Conservation (phyloP, 306 rosid species). For the Trifolium subterraneum region DNA sequence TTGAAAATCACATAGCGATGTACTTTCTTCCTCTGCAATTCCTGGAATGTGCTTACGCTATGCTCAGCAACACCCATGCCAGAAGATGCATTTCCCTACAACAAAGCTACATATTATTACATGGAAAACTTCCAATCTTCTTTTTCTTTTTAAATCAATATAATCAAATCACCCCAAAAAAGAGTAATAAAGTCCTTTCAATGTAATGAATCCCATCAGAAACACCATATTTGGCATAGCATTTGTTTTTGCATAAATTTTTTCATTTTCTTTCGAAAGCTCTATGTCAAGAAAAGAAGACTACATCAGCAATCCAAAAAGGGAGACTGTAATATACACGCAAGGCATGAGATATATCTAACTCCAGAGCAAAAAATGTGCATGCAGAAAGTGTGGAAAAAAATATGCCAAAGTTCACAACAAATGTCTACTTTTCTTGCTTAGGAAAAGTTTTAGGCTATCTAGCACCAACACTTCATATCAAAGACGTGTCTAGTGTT, state of each 20-base stretch:
- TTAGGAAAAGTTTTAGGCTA: not conserved
- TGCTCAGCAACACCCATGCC: constrained; percentile 84
- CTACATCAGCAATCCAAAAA: not conserved
- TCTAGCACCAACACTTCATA: not conserved
- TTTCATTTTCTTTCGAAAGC: not conserved
- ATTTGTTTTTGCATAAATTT: not conserved
- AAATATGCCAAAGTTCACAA: not conserved
- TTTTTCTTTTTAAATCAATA: not conserved
- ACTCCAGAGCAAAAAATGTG: constrained; percentile 10
- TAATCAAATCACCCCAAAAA: not conserved
- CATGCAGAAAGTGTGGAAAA: constrained; percentile 1
- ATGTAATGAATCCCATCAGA: constrained; percentile 14
- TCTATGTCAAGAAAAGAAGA: not conserved
- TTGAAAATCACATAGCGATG: constrained; percentile 78
- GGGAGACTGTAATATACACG: not conserved
- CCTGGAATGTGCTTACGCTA: constrained; percentile 63
- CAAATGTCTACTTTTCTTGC: not conserved
- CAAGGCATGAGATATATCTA: not conserved
- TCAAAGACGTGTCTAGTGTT: not conserved
- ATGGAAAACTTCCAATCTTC: not conserved
- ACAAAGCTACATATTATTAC: constrained; percentile 33
- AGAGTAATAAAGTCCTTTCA: not conserved
- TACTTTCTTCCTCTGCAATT: constrained; percentile 82
- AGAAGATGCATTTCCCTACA: constrained; percentile 70
- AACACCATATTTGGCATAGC: not conserved